Evolutionary conservation across 1,284 basidiomycete species (phyloP), one percentile per base, ranked within the genome.

Genomic region (Dichomitus squalens): DNA sequence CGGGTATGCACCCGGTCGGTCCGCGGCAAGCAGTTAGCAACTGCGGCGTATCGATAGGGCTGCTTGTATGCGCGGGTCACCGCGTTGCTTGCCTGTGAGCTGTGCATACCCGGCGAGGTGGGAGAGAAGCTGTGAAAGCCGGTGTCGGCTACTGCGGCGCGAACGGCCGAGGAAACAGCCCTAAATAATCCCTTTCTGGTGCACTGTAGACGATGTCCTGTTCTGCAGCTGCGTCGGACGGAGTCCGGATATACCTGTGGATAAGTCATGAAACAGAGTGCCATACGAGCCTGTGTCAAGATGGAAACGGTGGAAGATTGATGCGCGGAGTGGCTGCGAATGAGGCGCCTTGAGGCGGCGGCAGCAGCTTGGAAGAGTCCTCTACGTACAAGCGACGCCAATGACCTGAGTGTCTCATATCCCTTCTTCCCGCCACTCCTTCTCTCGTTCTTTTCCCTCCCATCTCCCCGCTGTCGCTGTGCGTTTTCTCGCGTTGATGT

Each of bases 401-500:
- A 57, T 56, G 55, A 36, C 44, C 34, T 57, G 38, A 57, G 38
- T 49, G 40, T 47, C 40, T 50, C 49, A 43, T 36, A 46, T 21
- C 36, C 41, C 47, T 38, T 48, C 53, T 44, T 52, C 57, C 44
- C 39, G 52, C 54, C 56, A 31, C 57, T 57, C 56, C 35, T 56
- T 56, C 44, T 60, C 50, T 53, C 48, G 41, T 44, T 47, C 53
- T 50, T 49, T 49, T 36, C 21, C 44, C 44, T 25, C 49, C 21
- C 48, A 44, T 33, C 44, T 23, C 39, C 39, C 39, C 48, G 48
- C 40, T 47, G 36, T 34, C 49, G 48, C 25, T 41, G 44, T 46
- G 48, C 54, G 20, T 31, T 48, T 27, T 20, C 44, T 47, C 44
- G 58, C 52, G 58, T 66, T 62, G 55, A 85, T 84, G 83, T 77